Percentiles rank a stretch among this genome's conserved stretches.
These are phyloP conservation scores for Cryphonectria parasitica DNA, from an alignment of 2,329 filamentous ascomycete genomes.

Conservation along the genomic window DNA sequence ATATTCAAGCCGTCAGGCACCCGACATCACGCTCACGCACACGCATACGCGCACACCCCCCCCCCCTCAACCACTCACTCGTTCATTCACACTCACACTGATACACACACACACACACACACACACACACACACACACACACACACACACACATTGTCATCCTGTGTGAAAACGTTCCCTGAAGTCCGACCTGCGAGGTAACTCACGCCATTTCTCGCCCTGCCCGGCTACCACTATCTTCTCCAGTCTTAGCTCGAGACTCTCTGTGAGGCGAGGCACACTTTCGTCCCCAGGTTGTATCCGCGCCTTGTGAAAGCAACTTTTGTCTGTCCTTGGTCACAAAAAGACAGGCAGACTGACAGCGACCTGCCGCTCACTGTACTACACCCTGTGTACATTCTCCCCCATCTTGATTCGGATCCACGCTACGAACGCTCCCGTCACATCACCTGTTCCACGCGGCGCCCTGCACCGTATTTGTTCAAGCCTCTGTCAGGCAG, in stretches of 20 bases:
- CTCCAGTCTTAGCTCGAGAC: conserved; percentile 10
- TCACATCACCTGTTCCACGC: conserved; percentile 29
- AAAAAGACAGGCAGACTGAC: conserved; percentile 1
- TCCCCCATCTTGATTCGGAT: conserved; percentile 20
- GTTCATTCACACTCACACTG: neutral
- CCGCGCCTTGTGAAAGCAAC: conserved; percentile 17
- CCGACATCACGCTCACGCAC: conserved; percentile 13
- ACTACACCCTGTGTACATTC: conserved; percentile 22
- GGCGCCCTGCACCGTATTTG: conserved; percentile 26
- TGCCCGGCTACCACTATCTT: conserved; percentile 7
- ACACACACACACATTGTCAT: neutral
- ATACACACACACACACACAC: neutral
- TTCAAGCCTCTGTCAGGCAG: conserved; percentile 20
- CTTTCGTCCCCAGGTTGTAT: conserved; percentile 17
- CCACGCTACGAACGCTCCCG: conserved; percentile 25
- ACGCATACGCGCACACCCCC: conserved; percentile 5
- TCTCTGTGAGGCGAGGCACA: conserved; percentile 20
- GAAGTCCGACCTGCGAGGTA: conserved; percentile 24
- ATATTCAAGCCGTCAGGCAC: conserved; percentile 9
- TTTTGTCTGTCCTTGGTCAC: conserved; percentile 16
- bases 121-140: neutral
- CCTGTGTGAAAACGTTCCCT: conserved; percentile 10
- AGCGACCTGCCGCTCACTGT: conserved; percentile 22
- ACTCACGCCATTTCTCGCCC: neutral
- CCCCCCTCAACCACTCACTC: neutral